Evolutionary conservation across 169 alveolate species (phyloP).

Genomic region (Eimeria praecox): DNA sequence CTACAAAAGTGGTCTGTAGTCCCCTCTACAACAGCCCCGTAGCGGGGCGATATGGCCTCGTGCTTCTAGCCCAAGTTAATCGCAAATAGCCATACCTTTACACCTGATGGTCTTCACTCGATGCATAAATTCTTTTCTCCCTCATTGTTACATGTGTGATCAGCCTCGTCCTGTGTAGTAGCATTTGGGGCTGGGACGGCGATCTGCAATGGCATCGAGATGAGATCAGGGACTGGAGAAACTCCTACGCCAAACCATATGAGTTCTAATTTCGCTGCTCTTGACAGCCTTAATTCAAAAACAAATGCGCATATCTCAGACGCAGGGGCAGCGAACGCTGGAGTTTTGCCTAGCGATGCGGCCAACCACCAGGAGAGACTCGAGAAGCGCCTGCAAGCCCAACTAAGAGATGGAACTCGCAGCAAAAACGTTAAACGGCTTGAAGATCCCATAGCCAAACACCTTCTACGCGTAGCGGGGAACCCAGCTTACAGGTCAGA

Average conservation of each 20-base stretch:
- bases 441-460: slow-evolving; percentile 47
- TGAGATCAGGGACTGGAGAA: neutral
- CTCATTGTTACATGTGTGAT: neutral
- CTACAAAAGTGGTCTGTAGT: neutral
- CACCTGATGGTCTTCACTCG: neutral
- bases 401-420: slow-evolving; percentile 60
- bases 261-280: neutral
- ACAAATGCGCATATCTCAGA: neutral
- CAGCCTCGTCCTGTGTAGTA: neutral
- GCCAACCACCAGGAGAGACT: slow-evolving; percentile 18
- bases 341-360: neutral
- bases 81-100: neutral
- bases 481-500: slow-evolving; percentile 77
- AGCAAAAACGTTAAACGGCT: slow-evolving; percentile 62
- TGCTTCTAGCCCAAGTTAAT: neutral
- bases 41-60: neutral
- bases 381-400: slow-evolving; percentile 68
- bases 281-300: neutral
- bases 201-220: slow-evolving; percentile 31
- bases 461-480: slow-evolving; percentile 71
- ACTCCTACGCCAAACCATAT: neutral
- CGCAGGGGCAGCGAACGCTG: neutral
- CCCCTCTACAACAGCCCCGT: slow-evolving; percentile 48
- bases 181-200: neutral
- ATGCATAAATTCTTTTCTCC: neutral